These are phyloP conservation scores for Cercospora sojina DNA, from an alignment of 2,329 filamentous ascomycete genomes.

Conservation along the genomic window DNA sequence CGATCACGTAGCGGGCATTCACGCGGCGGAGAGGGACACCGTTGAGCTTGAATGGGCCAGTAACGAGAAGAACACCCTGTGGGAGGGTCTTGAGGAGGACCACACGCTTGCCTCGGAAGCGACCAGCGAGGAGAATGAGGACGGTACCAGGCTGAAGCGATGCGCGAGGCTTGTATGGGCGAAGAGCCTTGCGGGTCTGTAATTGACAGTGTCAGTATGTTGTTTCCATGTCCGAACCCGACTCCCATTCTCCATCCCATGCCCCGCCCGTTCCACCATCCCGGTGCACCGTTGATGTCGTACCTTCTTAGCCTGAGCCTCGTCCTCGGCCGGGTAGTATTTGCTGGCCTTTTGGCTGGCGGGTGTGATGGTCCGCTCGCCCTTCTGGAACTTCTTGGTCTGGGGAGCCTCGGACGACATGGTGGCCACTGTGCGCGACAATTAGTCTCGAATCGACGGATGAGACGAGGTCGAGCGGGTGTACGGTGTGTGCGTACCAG, in stretches of 20 bases:
- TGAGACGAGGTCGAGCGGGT: background rate
- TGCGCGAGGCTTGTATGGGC: constrained; percentile 80
- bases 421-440: constrained; percentile 26
- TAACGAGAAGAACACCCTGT: constrained; percentile 97
- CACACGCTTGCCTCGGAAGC: constrained; percentile 99
- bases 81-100: constrained; percentile 96
- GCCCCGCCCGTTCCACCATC: background rate
- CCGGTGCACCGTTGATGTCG: constrained; percentile 42
- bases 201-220: constrained; percentile 19
- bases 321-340: constrained; percentile 97
- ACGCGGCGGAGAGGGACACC: constrained; percentile 93
- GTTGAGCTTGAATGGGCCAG: constrained; percentile 99
- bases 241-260: background rate
- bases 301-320: constrained; percentile 89
- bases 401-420: constrained; percentile 40
- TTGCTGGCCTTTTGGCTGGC: constrained; percentile 91
- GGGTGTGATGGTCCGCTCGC: constrained; percentile 86
- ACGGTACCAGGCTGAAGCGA: constrained; percentile 92
- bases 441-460: background rate
- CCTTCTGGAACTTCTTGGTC: constrained; percentile 97
- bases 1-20: constrained; percentile 91
- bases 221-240: constrained; percentile 8
- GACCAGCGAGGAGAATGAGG: constrained; percentile 98
- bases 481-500: constrained; percentile 12
- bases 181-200: constrained; percentile 92